These are phyloP conservation scores for Yamadazyma trypodendri DNA, from an alignment of 1,139 yeast species.

Conservation along the genomic window DNA sequence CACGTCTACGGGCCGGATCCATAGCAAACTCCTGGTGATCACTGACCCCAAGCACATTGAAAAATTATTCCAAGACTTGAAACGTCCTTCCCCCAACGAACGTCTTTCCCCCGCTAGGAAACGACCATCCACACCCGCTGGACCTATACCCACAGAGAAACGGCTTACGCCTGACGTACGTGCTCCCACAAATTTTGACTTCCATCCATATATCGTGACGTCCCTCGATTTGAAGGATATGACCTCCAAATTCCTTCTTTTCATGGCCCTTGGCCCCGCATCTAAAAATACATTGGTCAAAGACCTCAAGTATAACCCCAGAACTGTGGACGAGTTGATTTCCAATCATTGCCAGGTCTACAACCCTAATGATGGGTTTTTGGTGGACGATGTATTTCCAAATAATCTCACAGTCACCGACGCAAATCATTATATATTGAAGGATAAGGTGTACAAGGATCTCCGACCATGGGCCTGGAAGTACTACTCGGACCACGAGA, in stretches of 20 bases:
- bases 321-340: constrained; percentile 10
- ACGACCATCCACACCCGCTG: neutral
- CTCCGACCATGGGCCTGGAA: constrained; percentile 42
- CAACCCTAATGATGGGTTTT: constrained; percentile 33
- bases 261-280: constrained; percentile 42
- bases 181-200: constrained; percentile 15
- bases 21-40: constrained; percentile 31
- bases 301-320: constrained; percentile 12
- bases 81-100: too few species aligned
- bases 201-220: constrained; percentile 21
- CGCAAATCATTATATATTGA: constrained; percentile 22
- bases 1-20: constrained; percentile 26
- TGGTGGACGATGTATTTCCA: constrained; percentile 35
- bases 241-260: constrained; percentile 28
- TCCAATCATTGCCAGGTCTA: constrained; percentile 24
- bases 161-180: too few species aligned
- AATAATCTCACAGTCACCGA: constrained; percentile 12
- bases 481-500: constrained; percentile 32
- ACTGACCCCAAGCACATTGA: constrained; percentile 7
- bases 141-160: neutral
- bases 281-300: constrained; percentile 17
- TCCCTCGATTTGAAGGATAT: constrained; percentile 23
- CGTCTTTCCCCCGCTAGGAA: constrained; percentile 3
- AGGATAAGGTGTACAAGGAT: constrained; percentile 45
- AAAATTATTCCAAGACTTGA: neutral